These are phyloP conservation scores for Pleurotus ostreatus DNA, from an alignment of 768 basidiomycete species.

Conservation along the genomic window DNA sequence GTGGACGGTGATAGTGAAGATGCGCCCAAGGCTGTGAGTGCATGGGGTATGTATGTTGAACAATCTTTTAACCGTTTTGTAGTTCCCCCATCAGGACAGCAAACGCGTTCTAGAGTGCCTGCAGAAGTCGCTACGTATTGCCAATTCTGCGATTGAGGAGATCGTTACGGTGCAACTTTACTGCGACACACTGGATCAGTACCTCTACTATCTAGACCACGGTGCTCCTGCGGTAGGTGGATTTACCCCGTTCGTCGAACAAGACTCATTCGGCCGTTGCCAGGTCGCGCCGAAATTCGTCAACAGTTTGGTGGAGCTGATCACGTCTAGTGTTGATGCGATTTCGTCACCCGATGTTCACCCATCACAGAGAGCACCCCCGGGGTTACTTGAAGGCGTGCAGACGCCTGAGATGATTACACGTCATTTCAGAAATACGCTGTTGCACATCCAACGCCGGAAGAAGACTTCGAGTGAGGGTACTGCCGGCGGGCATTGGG, in stretches of 20 bases:
- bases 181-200: slow-evolving; percentile 93
- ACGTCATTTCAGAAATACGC: slow-evolving; percentile 89
- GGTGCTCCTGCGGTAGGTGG: slow-evolving; percentile 82
- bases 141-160: slow-evolving; percentile 94
- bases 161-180: slow-evolving; percentile 96
- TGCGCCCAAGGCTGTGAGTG: slow-evolving; percentile 52
- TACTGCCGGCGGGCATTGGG: slow-evolving; percentile 40
- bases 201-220: slow-evolving; percentile 93
- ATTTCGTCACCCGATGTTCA: slow-evolving; percentile 87
- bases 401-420: slow-evolving; percentile 92
- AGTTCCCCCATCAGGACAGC: slow-evolving; percentile 91
- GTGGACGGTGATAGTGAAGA: slow-evolving; percentile 39
- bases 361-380: slow-evolving; percentile 81
- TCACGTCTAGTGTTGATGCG: slow-evolving; percentile 90
- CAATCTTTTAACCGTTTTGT: neutral
- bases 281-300: slow-evolving; percentile 95
- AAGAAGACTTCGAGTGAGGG: slow-evolving; percentile 45
- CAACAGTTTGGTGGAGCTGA: slow-evolving; percentile 93
- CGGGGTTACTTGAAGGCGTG: slow-evolving; percentile 88
- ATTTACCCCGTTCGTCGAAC: neutral
- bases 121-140: slow-evolving; percentile 94
- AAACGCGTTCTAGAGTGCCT: slow-evolving; percentile 97
- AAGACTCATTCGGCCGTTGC: slow-evolving; percentile 1
- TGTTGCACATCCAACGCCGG: slow-evolving; percentile 75
- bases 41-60: slow-evolving; percentile 8